Evolutionary conservation across 257 asterid genomes (phyloP).

Genomic region (Asclepias syriaca): DNA sequence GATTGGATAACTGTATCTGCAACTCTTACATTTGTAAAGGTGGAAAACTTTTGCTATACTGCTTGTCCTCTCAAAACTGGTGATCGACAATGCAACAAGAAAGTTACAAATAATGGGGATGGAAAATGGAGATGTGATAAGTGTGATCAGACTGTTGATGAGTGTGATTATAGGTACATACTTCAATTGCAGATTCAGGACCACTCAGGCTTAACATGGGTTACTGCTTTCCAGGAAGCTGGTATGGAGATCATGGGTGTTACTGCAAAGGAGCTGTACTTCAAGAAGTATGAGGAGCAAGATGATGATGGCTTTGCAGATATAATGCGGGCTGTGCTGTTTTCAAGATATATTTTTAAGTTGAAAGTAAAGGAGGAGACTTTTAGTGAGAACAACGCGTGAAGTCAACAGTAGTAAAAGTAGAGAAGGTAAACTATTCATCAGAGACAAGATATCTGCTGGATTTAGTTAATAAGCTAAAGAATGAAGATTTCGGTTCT

Average conservation of each 20-base stretch:
- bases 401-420: slow-evolving; percentile 72
- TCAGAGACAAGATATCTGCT: slow-evolving; percentile 52
- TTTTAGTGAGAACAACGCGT: slow-evolving; percentile 80
- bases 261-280: slow-evolving; percentile 75
- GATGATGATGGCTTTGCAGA: slow-evolving; percentile 70
- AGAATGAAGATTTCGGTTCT: slow-evolving; percentile 34
- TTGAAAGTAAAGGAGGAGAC: slow-evolving; percentile 85
- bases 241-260: slow-evolving; percentile 82
- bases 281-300: slow-evolving; percentile 65
- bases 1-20: slow-evolving; percentile 84
- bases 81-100: slow-evolving; percentile 81
- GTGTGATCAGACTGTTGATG: slow-evolving; percentile 66
- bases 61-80: slow-evolving; percentile 78
- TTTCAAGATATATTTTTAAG: slow-evolving; percentile 52
- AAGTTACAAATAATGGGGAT: slow-evolving; percentile 76
- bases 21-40: slow-evolving; percentile 54
- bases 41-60: slow-evolving; percentile 63
- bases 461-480: slow-evolving; percentile 43
- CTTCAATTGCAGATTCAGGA: slow-evolving; percentile 91
- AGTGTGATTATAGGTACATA: slow-evolving; percentile 82
- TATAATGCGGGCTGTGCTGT: slow-evolving; percentile 41
- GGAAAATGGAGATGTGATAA: slow-evolving; percentile 85
- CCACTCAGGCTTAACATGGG: slow-evolving; percentile 85
- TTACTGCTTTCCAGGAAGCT: slow-evolving; percentile 83
- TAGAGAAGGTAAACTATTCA: slow-evolving; percentile 50